Evolutionary conservation across 2,329 filamentous ascomycete species (phyloP).

Genomic region (Endoconidiophora laricicola): DNA sequence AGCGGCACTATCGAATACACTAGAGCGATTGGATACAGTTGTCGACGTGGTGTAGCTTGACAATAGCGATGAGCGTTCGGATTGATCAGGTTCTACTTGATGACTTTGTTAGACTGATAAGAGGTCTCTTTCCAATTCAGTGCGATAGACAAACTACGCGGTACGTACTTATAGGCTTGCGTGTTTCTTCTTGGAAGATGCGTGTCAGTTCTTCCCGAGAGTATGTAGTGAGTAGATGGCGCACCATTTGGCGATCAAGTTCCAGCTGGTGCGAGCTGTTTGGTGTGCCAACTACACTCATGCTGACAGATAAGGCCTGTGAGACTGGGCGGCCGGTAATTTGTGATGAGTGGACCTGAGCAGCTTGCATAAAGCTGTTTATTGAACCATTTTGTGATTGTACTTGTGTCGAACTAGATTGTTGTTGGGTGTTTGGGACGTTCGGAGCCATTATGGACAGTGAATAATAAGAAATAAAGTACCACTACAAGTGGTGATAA

Average conservation of each 20-base stretch:
- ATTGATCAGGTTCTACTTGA: slow-evolving; percentile 14
- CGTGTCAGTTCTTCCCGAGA: slow-evolving; percentile 13
- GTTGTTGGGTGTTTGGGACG: too few relatives aligned
- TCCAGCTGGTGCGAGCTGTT: slow-evolving; percentile 4
- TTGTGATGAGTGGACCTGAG: too few relatives aligned
- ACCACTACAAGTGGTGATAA: too few relatives aligned
- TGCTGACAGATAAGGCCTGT: too few relatives aligned
- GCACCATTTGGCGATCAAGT: slow-evolving; percentile 16
- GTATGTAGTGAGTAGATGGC: slow-evolving; percentile 15
- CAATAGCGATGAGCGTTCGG: slow-evolving; percentile 21
- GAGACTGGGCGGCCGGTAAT: too few relatives aligned
- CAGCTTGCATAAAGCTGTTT: too few relatives aligned
- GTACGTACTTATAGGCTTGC: slow-evolving; percentile 6
- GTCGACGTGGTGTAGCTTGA: slow-evolving; percentile 21
- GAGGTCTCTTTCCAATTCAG: slow-evolving; percentile 17
- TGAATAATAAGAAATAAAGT: too few relatives aligned
- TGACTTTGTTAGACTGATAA: slow-evolving; percentile 17
- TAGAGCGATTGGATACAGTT: slow-evolving; percentile 22
- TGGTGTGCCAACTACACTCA: background rate
- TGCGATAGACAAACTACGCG: background rate
- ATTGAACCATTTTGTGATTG: too few relatives aligned
- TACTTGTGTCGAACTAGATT: too few relatives aligned
- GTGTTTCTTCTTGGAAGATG: slow-evolving; percentile 15
- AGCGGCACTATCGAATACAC: slow-evolving; percentile 21
- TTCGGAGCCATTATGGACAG: too few relatives aligned